Evolutionary conservation across 225 moss, liverwort and hornwort species (phyloP).

Genomic region (Bryoerythrophyllum caledonicum): DNA sequence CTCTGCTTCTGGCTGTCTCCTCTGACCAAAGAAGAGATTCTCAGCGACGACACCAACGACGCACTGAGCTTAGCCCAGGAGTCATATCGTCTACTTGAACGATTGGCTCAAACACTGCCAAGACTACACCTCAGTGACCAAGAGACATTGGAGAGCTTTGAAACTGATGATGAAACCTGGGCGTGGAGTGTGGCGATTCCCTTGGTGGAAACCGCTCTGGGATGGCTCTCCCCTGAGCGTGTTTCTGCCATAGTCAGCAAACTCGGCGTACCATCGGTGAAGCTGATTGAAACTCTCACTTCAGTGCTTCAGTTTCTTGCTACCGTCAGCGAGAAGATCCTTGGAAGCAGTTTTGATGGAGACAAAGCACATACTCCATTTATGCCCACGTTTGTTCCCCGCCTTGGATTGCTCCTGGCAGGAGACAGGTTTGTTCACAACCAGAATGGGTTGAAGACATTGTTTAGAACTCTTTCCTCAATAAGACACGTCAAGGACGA

Average conservation of each 20-base stretch:
- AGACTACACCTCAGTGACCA: constrained; percentile 53
- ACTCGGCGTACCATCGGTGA: constrained; percentile 26
- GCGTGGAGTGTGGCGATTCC: constrained; percentile 88
- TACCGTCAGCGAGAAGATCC: constrained; percentile 69
- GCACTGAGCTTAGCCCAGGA: constrained; percentile 63
- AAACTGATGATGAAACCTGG: constrained; percentile 62
- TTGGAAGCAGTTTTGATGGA: constrained; percentile 34
- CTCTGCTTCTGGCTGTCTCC: constrained; percentile 92
- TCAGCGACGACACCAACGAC: constrained; percentile 23
- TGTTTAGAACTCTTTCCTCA: constrained; percentile 53
- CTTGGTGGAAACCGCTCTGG: constrained; percentile 81
- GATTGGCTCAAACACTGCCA: constrained; percentile 72
- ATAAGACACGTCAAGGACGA: constrained; percentile 48
- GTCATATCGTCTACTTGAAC: constrained; percentile 79
- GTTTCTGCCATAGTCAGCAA: constrained; percentile 40
- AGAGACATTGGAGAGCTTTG: constrained; percentile 34
- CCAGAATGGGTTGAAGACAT: constrained; percentile 30
- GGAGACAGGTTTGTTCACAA: constrained; percentile 50
- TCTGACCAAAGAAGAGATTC: constrained; percentile 60
- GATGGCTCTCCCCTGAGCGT: constrained; percentile 72
- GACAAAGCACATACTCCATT: constrained; percentile 52
- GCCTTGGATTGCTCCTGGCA: constrained; percentile 78
- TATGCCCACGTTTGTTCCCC: constrained; percentile 87
- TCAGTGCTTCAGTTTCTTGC: constrained; percentile 86
- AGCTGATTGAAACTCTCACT: constrained; percentile 55